Conservation (phyloP, 1,284 basidiomycete species). For the Somion occarium region DNA sequence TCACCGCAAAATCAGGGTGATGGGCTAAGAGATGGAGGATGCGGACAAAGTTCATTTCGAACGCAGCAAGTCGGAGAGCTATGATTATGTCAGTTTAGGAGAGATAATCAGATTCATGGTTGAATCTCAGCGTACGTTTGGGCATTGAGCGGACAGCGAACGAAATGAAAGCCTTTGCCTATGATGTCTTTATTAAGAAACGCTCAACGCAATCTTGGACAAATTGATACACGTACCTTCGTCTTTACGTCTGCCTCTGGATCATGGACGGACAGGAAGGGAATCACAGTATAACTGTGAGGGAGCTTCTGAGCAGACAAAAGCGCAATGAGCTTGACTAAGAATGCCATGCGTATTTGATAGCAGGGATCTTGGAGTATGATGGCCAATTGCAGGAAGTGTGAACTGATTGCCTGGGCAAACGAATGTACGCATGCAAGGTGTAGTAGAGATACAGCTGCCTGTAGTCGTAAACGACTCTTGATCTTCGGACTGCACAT, state of each 20-base stretch:
- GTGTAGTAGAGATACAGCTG: conserved; percentile 79
- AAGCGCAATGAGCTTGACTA: conserved; percentile 71
- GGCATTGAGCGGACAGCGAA: conserved; percentile 42
- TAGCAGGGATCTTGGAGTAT: conserved; percentile 75
- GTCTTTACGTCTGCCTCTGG: conserved; percentile 79
- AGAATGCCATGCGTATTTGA: conserved; percentile 76
- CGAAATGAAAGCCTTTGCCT: conserved; percentile 60
- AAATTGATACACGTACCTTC: conserved; percentile 37
- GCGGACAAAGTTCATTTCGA: conserved; percentile 84
- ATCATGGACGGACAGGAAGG: conserved; percentile 89
- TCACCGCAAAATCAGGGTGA: conserved; percentile 83
- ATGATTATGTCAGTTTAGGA: conserved; percentile 3
- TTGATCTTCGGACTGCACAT: conserved; percentile 55
- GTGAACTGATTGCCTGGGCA: conserved; percentile 36
- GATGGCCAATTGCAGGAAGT: conserved; percentile 4
- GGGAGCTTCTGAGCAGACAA: conserved; percentile 61
- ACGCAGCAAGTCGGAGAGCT: conserved; percentile 60
- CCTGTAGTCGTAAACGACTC: conserved; percentile 75
- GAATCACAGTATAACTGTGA: conserved; percentile 75
- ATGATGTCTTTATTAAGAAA: conserved; percentile 1
- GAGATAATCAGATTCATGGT: neutral
- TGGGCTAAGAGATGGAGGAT: conserved; percentile 87
- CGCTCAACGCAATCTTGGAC: neutral
- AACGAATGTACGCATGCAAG: conserved; percentile 65
- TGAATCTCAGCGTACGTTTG: conserved; percentile 34